Conservation (phyloP, 2,329 filamentous ascomycete species). For the Nothophaeocryptopus gaeumannii region DNA sequence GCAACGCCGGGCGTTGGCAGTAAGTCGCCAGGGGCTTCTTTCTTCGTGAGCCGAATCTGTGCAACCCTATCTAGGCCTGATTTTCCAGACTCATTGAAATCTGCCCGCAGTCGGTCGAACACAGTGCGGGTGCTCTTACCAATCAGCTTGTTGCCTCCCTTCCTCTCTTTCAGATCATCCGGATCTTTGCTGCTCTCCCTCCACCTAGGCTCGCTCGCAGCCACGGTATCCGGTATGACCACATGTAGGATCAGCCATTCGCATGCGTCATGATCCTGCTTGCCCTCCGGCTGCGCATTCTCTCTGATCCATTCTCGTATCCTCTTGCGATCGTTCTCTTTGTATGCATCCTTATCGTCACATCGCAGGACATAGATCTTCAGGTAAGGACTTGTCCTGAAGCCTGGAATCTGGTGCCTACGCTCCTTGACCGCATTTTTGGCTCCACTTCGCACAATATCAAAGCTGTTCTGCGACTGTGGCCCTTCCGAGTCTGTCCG, state of each 20-base stretch:
- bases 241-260: conserved; percentile 96
- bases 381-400: conserved; percentile 89
- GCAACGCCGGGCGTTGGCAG: conserved; percentile 44
- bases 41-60: conserved; percentile 72
- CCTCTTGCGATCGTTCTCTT: conserved; percentile 70
- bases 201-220: conserved; percentile 71
- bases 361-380: conserved; percentile 87
- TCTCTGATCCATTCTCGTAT: conserved; percentile 89
- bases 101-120: conserved; percentile 81
- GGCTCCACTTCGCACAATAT: conserved; percentile 40
- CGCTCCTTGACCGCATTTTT: conserved; percentile 51
- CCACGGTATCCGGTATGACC: conserved; percentile 79
- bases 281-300: conserved; percentile 64
- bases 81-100: conserved; percentile 82
- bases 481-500: conserved; percentile 23
- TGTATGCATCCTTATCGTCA: conserved; percentile 95
- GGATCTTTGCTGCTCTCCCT: conserved; percentile 48
- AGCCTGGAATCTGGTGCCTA: conserved; percentile 89
- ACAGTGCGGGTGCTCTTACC: conserved; percentile 75
- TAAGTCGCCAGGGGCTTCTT: conserved; percentile 44
- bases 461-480: conserved; percentile 39
- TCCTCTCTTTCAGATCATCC: conserved; percentile 63
- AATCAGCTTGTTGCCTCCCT: conserved; percentile 68
- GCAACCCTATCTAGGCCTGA: conserved; percentile 71
- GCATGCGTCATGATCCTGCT: conserved; percentile 88